Evolutionary conservation across 495 filamentous ascomycete genomes (phyloP).

Genomic region (Xylaria scruposa): DNA sequence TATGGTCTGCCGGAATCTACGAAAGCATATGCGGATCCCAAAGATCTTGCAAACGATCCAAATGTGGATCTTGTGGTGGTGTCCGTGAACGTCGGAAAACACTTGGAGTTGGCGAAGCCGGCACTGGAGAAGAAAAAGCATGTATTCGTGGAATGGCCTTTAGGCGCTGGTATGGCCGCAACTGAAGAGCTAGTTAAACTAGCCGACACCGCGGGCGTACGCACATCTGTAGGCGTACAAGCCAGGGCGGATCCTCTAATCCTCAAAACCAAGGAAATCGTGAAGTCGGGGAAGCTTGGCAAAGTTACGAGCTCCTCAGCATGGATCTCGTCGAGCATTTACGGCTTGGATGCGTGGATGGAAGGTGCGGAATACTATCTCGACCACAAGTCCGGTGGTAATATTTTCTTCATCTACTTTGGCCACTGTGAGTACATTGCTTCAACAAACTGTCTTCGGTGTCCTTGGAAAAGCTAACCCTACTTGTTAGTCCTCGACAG

Average conservation of each 20-base stretch:
- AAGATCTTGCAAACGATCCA: conserved; percentile 57
- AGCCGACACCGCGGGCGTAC: conserved; percentile 42
- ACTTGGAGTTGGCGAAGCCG: conserved; percentile 53
- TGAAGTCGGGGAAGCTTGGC: conserved; percentile 37
- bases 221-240: conserved; percentile 43
- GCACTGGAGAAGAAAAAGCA: conserved; percentile 55
- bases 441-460: not conserved
- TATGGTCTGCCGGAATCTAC: conserved; percentile 48
- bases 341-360: conserved; percentile 26
- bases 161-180: conserved; percentile 32
- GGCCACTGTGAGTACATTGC: conserved; percentile 38
- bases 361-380: conserved; percentile 36
- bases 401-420: conserved; percentile 37
- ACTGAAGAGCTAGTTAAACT: conserved; percentile 39
- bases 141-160: conserved; percentile 62
- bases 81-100: conserved; percentile 50
- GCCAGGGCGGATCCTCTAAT: conserved; percentile 30
- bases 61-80: conserved; percentile 60
- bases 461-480: conserved; percentile 1
- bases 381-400: conserved; percentile 38
- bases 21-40: conserved; percentile 52
- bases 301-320: conserved; percentile 35
- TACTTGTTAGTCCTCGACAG: conserved; percentile 36
- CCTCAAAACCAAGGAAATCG: conserved; percentile 34
- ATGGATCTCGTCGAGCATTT: not conserved